Base-by-base conservation (phyloP, 164 flowering plant genomes). In the Sedum album region DNA sequence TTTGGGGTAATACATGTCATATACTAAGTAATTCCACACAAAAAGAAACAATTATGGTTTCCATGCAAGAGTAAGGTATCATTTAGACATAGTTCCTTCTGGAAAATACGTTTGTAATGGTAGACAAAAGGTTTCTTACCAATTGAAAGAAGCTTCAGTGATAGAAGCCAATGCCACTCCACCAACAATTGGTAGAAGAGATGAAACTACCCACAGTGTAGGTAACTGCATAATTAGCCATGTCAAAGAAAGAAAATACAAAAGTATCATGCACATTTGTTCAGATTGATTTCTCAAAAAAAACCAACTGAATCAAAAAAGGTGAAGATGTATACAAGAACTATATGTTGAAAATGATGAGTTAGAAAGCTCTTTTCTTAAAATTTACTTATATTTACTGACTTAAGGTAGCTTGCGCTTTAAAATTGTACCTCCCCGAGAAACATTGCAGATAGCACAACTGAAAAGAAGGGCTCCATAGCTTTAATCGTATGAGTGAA, bases 401-500 rank as follows among this genome's bases (percentile, higher is more conserved):
- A 60, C 60, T 53, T 53, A 18, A 53, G 1, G 9, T 8, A 53
- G 28, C 60, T 53, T 49, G 28, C 60, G 7, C 14, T 57, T 26
- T 57, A 2, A n/a, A 60, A 68, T 33, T 7, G n/a, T 57, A 94
- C 99, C 93, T 91, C 97, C n/a, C 93, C 96, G 14, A 94, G 82
- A 79, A 94, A 94, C 86, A 90, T 77, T n/a, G 96, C 91, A 41
- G 99, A 94, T 18, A 94, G 88, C 26, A 94, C 49, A 73, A 91
- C 97, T n/a, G 97, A 90, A 85, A 94, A 94, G 73, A 94, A 91
- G 20, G 99, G 99, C 81, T 94, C 99, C 87, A 83, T 86, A 51
- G 99, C 99, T 81, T 94, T 94, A 72, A 91, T 88, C 18, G 99
- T 94, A 77, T 94, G 97, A 44, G 99, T 94, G 76, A 94, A 94